Evolutionary conservation across 805 yeast species (phyloP).

Genomic region (Cyberlindnera galapagoensis): DNA sequence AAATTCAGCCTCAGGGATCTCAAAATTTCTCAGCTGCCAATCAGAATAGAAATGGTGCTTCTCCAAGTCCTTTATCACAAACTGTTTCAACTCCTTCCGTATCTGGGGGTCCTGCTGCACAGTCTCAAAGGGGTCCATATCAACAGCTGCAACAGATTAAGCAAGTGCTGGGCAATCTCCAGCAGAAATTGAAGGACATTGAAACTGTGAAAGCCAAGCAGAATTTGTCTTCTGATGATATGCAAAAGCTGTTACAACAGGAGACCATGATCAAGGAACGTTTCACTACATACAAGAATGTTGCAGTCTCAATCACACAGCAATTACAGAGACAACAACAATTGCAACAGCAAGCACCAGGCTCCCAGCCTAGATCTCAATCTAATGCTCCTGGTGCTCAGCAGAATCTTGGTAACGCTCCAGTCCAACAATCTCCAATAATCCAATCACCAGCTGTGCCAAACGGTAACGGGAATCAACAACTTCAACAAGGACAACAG

Average conservation of each 20-base stretch:
- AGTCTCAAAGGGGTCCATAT: slow-evolving; percentile 10
- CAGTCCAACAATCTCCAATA: not conserved
- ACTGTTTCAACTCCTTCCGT: slow-evolving; percentile 4
- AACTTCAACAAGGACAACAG: slow-evolving; percentile 1
- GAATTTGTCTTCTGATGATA: slow-evolving; percentile 38
- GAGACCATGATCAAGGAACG: slow-evolving; percentile 41
- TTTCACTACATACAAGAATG: slow-evolving; percentile 42
- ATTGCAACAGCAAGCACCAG: slow-evolving; percentile 7
- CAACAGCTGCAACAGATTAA: slow-evolving; percentile 39
- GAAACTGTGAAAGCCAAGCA: slow-evolving; percentile 41
- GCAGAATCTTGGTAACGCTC: not conserved
- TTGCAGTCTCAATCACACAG: slow-evolving; percentile 26
- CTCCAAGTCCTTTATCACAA: slow-evolving; percentile 17
- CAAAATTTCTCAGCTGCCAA: slow-evolving; percentile 1
- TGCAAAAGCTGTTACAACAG: slow-evolving; percentile 39
- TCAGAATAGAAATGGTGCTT: slow-evolving; percentile 4
- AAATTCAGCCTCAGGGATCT: slow-evolving; percentile 5
- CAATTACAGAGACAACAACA: slow-evolving; percentile 12
- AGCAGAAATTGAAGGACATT: slow-evolving; percentile 42
- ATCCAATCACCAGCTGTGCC: not conserved
- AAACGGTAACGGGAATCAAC: not conserved
- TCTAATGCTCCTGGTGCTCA: not conserved
- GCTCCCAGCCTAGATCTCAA: slow-evolving; percentile 2
- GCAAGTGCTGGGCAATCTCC: slow-evolving; percentile 41
- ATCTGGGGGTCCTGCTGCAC: slow-evolving; percentile 5